Evolutionary conservation across 441 rosid genomes (phyloP).

Genomic region (Gossypium lobatum): DNA sequence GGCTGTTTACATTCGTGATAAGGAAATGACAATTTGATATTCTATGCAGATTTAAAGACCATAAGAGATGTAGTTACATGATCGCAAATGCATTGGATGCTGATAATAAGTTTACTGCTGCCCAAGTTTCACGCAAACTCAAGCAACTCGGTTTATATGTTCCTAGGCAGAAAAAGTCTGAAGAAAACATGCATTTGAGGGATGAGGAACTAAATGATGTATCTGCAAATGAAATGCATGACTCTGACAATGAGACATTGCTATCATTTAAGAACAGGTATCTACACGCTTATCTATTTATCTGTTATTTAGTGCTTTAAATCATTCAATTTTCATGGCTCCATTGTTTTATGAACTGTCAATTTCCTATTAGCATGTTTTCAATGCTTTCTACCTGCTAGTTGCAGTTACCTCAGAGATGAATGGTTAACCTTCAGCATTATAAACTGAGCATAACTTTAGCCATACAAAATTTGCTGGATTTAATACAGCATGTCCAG

Average conservation of each 20-base stretch:
- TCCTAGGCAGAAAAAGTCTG: slow-evolving; percentile 37
- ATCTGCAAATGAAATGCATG: slow-evolving; percentile 27
- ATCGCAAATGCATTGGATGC: slow-evolving; percentile 74
- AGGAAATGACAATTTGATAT: not conserved
- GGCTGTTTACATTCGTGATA: not conserved
- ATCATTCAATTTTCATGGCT: not conserved
- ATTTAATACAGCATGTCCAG: not conserved
- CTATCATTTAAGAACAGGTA: slow-evolving; percentile 67
- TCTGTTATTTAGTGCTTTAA: slow-evolving; percentile 1
- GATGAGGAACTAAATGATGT: slow-evolving; percentile 42
- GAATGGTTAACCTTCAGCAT: slow-evolving; percentile 6
- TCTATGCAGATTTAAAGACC: slow-evolving; percentile 64
- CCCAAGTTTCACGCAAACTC: slow-evolving; percentile 74
- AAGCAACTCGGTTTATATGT: slow-evolving; percentile 74
- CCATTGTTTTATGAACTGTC: not conserved
- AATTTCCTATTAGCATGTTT: not conserved
- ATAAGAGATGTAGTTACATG: slow-evolving; percentile 69
- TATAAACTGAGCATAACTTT: not conserved
- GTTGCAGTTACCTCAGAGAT: not conserved
- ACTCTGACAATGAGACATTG: slow-evolving; percentile 64
- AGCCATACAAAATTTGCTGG: not conserved
- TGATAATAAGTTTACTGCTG: slow-evolving; percentile 53
- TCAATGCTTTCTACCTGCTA: not conserved
- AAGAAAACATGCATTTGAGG: slow-evolving; percentile 38
- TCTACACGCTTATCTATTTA: slow-evolving; percentile 2